A percentile compares a stretch with the other conserved stretches of the same genome.
phyloP scores from a whole-genome alignment of 805 yeast species.

The Priceomyces haplophilus region DNA sequence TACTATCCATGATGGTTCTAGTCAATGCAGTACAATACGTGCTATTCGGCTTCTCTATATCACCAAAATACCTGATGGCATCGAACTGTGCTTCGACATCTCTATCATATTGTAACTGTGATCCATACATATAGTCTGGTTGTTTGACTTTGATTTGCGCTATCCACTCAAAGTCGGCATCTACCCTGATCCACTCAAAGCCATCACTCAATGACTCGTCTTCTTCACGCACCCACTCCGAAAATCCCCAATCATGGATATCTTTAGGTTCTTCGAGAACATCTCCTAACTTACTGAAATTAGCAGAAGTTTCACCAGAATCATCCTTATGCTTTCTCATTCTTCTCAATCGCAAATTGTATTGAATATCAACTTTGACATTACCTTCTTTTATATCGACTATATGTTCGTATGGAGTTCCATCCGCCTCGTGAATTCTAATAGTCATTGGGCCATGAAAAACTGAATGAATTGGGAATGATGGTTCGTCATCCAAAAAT shows the following conservation, averaged over 20 bases:
- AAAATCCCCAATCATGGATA: slow-evolving; percentile 64
- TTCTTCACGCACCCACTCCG: slow-evolving; percentile 67
- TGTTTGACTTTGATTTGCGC: slow-evolving; percentile 77
- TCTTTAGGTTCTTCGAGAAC: slow-evolving; percentile 63
- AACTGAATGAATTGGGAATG: slow-evolving; percentile 42
- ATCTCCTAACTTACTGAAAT: slow-evolving; percentile 68
- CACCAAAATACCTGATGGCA: slow-evolving; percentile 71
- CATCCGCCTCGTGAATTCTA: slow-evolving; percentile 96
- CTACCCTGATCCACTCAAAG: slow-evolving; percentile 97
- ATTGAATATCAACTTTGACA: slow-evolving; percentile 88
- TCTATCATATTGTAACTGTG: slow-evolving; percentile 90
- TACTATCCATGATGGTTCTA: slow-evolving; percentile 75
- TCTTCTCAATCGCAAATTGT: slow-evolving; percentile 89
- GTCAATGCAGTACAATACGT: slow-evolving; percentile 74
- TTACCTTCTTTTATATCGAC: slow-evolving; percentile 83
- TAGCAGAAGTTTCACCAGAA: slow-evolving; percentile 31
- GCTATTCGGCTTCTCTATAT: slow-evolving; percentile 51
- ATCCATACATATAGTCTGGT: slow-evolving; percentile 92
- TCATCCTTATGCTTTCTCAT: slow-evolving; percentile 61
- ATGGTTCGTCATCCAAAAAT: slow-evolving; percentile 41
- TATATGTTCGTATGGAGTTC: slow-evolving; percentile 97
- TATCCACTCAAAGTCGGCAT: slow-evolving; percentile 97
- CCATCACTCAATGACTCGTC: slow-evolving; percentile 80
- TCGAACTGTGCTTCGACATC: slow-evolving; percentile 95
- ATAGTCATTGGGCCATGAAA: slow-evolving; percentile 96